Evolutionary conservation across 108 stramenopile species (phyloP), one percentile per base, ranked within the genome.

Genomic region (Cyclotella distinguenda): DNA sequence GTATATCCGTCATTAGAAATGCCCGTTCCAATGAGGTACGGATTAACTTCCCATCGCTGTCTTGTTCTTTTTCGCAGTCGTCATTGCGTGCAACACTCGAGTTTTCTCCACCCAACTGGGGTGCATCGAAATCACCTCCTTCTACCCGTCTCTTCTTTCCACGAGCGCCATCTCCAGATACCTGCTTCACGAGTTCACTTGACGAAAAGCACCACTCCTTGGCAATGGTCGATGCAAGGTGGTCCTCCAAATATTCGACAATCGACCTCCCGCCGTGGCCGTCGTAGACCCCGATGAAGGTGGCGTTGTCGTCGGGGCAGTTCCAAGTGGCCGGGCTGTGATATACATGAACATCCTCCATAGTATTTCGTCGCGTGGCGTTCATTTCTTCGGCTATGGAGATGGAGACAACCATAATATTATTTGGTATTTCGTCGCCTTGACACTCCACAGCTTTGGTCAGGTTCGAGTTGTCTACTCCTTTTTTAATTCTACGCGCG

Each of bases 191-290:
- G 13, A 12, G 3, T 39, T 55, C 53, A 33, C 33, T 21, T 10
- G 36, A 22, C 31, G 23, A n/a, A 66, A 79, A 53, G 36, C 53
- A 38, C 32, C 98, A 73, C 72, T 99, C 98, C 45, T 69, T 69
- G 0, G 88, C 88, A 9, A 99, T 67, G 68, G 93, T 94, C 45
- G 65, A 67, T 4, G 72, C 72, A 21, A 99, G 65, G 25, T 84
- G 67, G 47, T 84, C 71, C 31, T 96, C 94, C 26, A 98, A 67
- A 78, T 88, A 99, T 53, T 99, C 96, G 10, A 95, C 98, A 39
- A 97, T 94, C 7, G 78, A 79, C 15, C 92, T 60, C 7, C 96
- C 94, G 28, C 98, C 98, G 66, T 99, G 98, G 21, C 98, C 98
- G 67, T 99, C 98, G 66, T 94, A 97, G 6, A 97, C 82, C 0